Evolutionary conservation across 257 asterid genomes (phyloP), one percentile per base, ranked within the genome.

Genomic region (Solanum neorickii): DNA sequence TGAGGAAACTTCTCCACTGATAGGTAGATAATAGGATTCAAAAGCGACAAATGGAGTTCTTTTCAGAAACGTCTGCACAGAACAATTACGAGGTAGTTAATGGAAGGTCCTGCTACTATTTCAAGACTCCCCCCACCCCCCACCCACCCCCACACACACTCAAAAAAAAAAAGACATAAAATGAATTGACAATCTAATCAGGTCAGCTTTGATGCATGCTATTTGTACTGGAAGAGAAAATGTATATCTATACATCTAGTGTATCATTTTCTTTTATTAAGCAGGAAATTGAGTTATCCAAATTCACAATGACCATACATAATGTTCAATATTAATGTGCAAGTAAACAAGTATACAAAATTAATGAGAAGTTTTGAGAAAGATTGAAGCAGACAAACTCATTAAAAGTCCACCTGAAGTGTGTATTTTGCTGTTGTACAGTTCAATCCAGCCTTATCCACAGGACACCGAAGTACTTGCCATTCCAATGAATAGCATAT

Each of bases 401-500:
- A n/a, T 73, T 47, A 56, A 42, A 87, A 86, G 21, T 78, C 46
- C 87, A 96, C 99, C 99, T 93, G 98, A 92, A 97, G 97, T 88
- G 60, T 77, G 90, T 96, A 95, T 87, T 90, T 91, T 88, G 94
- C 93, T 88, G 87, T 93, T 9, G 98, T 87, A 94, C 99, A 97
- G 91, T 94, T 94, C 23, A 91, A 91, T 90, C 99, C 99, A 82
- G 99, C 95, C 90, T 92, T 96, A 86, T 91, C 92, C 12, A 85
- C 66, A 66, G 98, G 99, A 86, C 99, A 97, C 90, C 90, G 94
- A 87, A 91, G 87, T 88, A 97, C 90, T 92, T 92, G 93, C 94
- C 93, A 92, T 88, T 90, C 92, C 92, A 96, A 89, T 68, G 91
- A 87, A 91, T 93, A 97, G 88, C 99, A 97, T 31, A 91, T 80